Base-by-base conservation (phyloP, 176 grass and related monocot genomes). In the Oryza punctata region DNA sequence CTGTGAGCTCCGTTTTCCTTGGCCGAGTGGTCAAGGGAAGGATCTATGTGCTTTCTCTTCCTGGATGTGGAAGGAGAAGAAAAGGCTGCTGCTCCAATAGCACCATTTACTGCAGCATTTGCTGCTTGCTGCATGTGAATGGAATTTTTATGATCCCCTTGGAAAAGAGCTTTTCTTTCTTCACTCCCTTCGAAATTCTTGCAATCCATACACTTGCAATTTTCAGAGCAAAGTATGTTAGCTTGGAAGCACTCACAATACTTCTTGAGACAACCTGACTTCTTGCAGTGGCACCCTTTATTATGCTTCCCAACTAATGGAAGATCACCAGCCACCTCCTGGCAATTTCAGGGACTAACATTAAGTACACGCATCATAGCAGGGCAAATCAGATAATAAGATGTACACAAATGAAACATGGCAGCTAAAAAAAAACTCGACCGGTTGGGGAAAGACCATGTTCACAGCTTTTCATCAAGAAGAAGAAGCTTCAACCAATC, bases 211-310 rank as follows among this genome's bases (percentile, higher is more conserved):
- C 96, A 99, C 67, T 99, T 99, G 85, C 96, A 99, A 84, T 99
- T 99, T 64, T 99, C 93, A 40, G 96, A 99, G 74, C 96, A 99
- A 49, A 96, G 96, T 78, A 99, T 96, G 77, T 94, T 94, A 75
- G 96, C 96, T 85, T 99, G 96, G 70, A 99, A 99, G 81, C 96
- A 99, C 37, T 99, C 96, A 25, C 96, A 99, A 45, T 99, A 99
- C 80, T 96, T 99, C 87, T 99, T 99, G 45, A 99, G 89, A 85
- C 96, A 99, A 35, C 96, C 93, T 64, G 96, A 99, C 61, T 99
- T 99, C 87, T 96, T 99, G 88, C 96, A 99, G 71, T 99, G 96
- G 78, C 96, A 99, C 26, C 96, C 93, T 88, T 96, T 99, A 82
- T 99, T 99, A 75, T 99, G 96, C 81, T 94, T 96, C 82, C 91